These are phyloP conservation scores for Boletellus emodensis DNA, from an alignment of 768 basidiomycete species.

Conservation along the genomic window DNA sequence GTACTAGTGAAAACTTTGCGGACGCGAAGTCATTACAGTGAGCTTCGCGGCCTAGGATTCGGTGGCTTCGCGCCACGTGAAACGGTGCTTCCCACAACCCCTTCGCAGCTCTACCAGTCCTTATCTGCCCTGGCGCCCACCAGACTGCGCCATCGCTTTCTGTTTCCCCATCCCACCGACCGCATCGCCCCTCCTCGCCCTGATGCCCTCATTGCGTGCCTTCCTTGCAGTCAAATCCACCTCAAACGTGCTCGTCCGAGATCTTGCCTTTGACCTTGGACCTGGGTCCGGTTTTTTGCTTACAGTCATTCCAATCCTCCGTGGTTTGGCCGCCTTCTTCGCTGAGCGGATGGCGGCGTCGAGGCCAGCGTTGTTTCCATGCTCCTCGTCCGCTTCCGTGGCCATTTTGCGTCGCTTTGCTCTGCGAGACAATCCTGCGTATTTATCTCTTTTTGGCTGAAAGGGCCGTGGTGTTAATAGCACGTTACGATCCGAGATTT, in stretches of 20 bases:
- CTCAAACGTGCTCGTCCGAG: slow-evolving; percentile 47
- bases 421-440: slow-evolving; percentile 80
- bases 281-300: slow-evolving; percentile 33
- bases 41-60: slow-evolving; percentile 16
- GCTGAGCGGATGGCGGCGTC: slow-evolving; percentile 81
- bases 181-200: slow-evolving; percentile 59
- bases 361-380: slow-evolving; percentile 49
- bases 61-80: slow-evolving; percentile 27
- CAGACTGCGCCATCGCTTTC: slow-evolving; percentile 26
- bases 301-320: slow-evolving; percentile 66
- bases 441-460: slow-evolving; percentile 74
- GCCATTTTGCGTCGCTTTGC: slow-evolving; percentile 87
- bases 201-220: slow-evolving; percentile 50
- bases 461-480: slow-evolving; percentile 4
- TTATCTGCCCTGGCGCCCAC: background rate
- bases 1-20: slow-evolving; percentile 4
- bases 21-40: slow-evolving; percentile 11
- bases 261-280: slow-evolving; percentile 28
- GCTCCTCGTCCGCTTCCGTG: slow-evolving; percentile 70
- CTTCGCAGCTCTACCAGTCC: slow-evolving; percentile 3
- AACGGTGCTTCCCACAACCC: slow-evolving; percentile 21
- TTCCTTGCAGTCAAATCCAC: slow-evolving; percentile 51
- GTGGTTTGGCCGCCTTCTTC: slow-evolving; percentile 71
- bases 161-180: slow-evolving; percentile 53
- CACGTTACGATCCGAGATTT: background rate